Conservation (phyloP, 768 basidiomycete species). For the Boletus sensibilis region DNA sequence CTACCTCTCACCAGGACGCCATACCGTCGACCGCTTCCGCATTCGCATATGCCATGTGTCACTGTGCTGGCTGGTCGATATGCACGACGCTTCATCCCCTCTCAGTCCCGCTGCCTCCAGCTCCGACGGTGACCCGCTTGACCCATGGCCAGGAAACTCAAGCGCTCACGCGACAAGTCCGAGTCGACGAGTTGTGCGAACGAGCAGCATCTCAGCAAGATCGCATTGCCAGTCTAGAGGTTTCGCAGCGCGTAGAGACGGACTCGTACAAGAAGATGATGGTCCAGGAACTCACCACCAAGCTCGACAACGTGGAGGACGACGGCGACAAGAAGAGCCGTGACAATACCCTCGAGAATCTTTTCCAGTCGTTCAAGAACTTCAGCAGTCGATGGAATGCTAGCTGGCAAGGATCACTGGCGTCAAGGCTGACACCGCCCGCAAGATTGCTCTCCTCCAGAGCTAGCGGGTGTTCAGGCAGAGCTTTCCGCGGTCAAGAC, state of each 20-base stretch:
- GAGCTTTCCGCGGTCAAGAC: conserved; percentile 10
- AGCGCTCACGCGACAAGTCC: conserved; percentile 4
- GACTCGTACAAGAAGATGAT: neutral
- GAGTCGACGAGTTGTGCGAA: conserved; percentile 6
- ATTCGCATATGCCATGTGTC: neutral
- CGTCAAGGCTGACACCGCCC: conserved; percentile 10
- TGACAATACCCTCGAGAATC: conserved; percentile 1
- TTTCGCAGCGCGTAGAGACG: conserved; percentile 1
- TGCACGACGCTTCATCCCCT: neutral
- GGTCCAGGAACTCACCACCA: conserved; percentile 12
- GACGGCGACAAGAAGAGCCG: neutral
- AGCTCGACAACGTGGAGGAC: neutral
- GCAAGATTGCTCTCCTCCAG: conserved; percentile 14
- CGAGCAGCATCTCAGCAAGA: conserved; percentile 8
- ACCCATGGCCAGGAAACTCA: neutral
- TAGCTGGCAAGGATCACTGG: conserved; percentile 3
- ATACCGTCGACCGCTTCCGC: neutral
- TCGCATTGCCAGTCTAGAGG: conserved; percentile 1
- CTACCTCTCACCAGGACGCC: neutral
- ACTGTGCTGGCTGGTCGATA: neutral
- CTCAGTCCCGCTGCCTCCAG: neutral
- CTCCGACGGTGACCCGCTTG: neutral
- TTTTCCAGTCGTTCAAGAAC: neutral
- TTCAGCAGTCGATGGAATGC: neutral
- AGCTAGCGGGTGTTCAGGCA: neutral